Conservation (phyloP, 2,329 filamentous ascomycete species). For the Talaromyces sp. region DNA sequence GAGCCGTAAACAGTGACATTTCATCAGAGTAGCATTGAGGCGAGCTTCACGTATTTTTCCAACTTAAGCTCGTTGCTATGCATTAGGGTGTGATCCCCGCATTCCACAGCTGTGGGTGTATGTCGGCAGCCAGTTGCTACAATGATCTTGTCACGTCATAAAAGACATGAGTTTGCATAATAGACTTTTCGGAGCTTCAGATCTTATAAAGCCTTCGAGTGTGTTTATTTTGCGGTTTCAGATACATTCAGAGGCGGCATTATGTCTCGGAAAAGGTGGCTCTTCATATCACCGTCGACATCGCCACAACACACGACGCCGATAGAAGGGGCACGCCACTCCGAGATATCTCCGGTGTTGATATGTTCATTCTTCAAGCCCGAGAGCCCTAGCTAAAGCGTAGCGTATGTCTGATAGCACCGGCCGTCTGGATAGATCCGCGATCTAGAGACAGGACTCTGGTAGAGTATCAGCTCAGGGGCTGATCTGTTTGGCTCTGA, state of each 20-base stretch:
- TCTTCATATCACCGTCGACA: not conserved
- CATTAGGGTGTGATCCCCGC: slow-evolving; percentile 21
- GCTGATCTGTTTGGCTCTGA: slow-evolving; percentile 1
- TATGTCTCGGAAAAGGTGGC: not conserved
- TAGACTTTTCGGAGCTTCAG: not conserved
- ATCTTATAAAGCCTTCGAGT: not conserved
- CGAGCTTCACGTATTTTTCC: slow-evolving; percentile 9
- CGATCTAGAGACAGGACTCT: not conserved
- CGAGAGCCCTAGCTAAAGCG: not conserved
- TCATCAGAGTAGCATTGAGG: slow-evolving; percentile 16
- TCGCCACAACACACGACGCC: not conserved
- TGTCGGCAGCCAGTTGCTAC: slow-evolving; percentile 3
- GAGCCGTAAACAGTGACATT: not conserved
- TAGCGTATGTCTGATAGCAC: not conserved
- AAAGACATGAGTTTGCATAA: not conserved
- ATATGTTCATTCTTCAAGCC: not conserved
- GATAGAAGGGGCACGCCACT: not conserved
- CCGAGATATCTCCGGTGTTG: not conserved
- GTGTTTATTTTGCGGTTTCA: not conserved
- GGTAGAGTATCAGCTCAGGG: not conserved
- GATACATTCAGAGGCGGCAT: not conserved
- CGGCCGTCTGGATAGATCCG: not conserved
- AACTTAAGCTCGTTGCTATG: slow-evolving; percentile 19
- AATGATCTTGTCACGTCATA: not conserved
- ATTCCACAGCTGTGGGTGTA: slow-evolving; percentile 20